These are phyloP conservation scores for Wickerhamomyces tratensis DNA, from an alignment of 805 yeast genomes.

Conservation along the genomic window DNA sequence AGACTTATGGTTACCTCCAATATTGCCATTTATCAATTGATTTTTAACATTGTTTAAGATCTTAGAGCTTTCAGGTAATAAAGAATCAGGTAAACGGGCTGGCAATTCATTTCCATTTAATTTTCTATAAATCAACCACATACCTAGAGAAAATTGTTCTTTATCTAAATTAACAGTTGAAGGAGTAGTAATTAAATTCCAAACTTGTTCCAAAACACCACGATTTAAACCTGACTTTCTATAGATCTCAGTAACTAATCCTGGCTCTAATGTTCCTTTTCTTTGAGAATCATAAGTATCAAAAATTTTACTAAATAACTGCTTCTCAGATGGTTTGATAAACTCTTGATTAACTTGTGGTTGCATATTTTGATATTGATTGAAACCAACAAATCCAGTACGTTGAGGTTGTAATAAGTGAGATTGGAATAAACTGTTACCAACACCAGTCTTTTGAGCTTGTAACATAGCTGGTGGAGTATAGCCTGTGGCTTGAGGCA, in stretches of 20 bases:
- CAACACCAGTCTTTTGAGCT: constrained; percentile 46
- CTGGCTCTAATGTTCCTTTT: constrained; percentile 68
- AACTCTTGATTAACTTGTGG: constrained; percentile 40
- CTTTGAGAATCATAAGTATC: constrained; percentile 71
- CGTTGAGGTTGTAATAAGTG: constrained; percentile 21
- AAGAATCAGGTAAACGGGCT: constrained; percentile 70
- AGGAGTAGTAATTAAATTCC: constrained; percentile 81
- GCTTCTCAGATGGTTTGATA: constrained; percentile 81
- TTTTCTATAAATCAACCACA: constrained; percentile 91
- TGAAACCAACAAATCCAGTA: constrained; percentile 21
- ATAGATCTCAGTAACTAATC: constrained; percentile 75
- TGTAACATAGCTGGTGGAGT: constrained; percentile 30
- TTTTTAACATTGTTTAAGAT: constrained; percentile 68
- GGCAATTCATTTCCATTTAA: constrained; percentile 88
- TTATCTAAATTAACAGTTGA: constrained; percentile 76
- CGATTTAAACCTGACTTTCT: constrained; percentile 86
- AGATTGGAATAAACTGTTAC: constrained; percentile 27
- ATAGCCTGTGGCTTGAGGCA: constrained; percentile 30
- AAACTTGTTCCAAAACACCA: constrained; percentile 77
- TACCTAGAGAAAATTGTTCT: constrained; percentile 92
- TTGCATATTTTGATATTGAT: constrained; percentile 17
- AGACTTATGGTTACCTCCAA: not conserved
- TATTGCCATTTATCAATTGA: constrained; percentile 15
- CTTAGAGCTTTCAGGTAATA: constrained; percentile 79
- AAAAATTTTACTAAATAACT: constrained; percentile 79